Evolutionary conservation across 2,329 filamentous ascomycete genomes (phyloP).

Genomic region (Clonostachys sp.): DNA sequence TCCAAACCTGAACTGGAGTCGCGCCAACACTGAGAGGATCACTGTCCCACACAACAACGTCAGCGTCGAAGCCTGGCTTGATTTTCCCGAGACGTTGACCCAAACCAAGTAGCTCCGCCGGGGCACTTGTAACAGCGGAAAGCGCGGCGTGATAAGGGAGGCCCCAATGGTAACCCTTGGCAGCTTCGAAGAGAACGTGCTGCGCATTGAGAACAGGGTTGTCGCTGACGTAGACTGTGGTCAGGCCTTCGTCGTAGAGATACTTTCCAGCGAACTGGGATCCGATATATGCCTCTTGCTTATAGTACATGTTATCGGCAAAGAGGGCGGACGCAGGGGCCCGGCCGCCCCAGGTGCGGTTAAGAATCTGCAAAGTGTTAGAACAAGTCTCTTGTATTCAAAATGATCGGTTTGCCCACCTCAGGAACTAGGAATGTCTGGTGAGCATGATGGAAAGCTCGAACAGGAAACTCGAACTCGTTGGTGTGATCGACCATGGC

Average conservation of each 20-base stretch:
- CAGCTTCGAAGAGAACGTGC: conserved; percentile 63
- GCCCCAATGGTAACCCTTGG: conserved; percentile 55
- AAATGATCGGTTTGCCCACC: conserved; percentile 20
- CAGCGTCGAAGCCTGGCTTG: conserved; percentile 47
- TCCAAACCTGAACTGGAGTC: conserved; percentile 57
- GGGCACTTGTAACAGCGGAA: conserved; percentile 52
- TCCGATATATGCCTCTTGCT: conserved; percentile 60
- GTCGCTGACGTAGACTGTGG: conserved; percentile 64
- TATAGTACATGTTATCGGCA: conserved; percentile 71
- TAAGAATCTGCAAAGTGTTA: conserved; percentile 36
- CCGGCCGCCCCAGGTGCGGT: conserved; percentile 48
- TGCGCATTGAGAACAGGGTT: conserved; percentile 68
- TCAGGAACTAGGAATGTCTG: conserved; percentile 63
- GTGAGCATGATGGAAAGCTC: conserved; percentile 65
- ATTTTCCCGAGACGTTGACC: conserved; percentile 55
- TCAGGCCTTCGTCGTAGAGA: conserved; percentile 60
- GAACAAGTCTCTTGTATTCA: background rate
- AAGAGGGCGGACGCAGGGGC: conserved; percentile 59
- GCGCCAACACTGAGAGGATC: conserved; percentile 58
- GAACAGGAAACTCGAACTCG: conserved; percentile 63
- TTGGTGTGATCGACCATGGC: conserved; percentile 67
- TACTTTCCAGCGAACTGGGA: conserved; percentile 64
- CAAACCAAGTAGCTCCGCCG: conserved; percentile 53
- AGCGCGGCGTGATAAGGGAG: conserved; percentile 57
- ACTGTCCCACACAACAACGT: conserved; percentile 53